Conservation (phyloP, 1,139 yeast species). For the Yamadazyma buinensis region DNA sequence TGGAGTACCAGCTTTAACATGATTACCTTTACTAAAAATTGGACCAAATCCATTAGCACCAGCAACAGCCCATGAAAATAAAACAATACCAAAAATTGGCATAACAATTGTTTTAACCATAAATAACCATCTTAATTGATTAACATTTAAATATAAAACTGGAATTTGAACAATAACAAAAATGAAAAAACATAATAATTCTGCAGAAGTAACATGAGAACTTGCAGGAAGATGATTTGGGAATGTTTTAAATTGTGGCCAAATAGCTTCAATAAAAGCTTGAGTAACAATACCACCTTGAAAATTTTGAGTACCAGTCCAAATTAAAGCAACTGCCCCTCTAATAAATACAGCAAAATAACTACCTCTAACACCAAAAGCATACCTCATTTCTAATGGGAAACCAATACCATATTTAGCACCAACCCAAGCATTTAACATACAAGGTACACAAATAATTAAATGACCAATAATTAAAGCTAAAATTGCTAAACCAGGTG, state of each 20-base stretch:
- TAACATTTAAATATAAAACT: slow-evolving; percentile 16
- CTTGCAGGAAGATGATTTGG: slow-evolving; percentile 24
- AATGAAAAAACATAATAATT: slow-evolving; percentile 22
- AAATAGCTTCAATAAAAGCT: slow-evolving; percentile 11
- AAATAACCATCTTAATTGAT: slow-evolving; percentile 18
- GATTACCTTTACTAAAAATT: slow-evolving; percentile 13
- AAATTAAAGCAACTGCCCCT: slow-evolving; percentile 19
- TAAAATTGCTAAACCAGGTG: slow-evolving; percentile 17
- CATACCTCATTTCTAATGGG: slow-evolving; percentile 15
- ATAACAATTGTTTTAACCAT: slow-evolving; percentile 15
- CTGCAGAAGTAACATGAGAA: slow-evolving; percentile 19
- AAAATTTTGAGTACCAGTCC: slow-evolving; percentile 22
- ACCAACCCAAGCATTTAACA: slow-evolving; percentile 18
- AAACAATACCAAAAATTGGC: slow-evolving; percentile 19
- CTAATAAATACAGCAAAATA: slow-evolving; percentile 18
- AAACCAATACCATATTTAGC: slow-evolving; percentile 18
- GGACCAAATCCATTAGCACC: slow-evolving; percentile 22
- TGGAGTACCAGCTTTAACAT: slow-evolving; percentile 6
- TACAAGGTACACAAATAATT: slow-evolving; percentile 22
- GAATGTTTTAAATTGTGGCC: slow-evolving; percentile 15
- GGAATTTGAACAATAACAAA: slow-evolving; percentile 18
- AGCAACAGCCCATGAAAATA: slow-evolving; percentile 18
- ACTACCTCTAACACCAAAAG: slow-evolving; percentile 15
- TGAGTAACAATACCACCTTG: slow-evolving; percentile 19
- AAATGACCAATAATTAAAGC: slow-evolving; percentile 16